These are phyloP conservation scores for Phytophthora niederhauseri DNA, from an alignment of 352 stramenopile species.

Conservation along the genomic window DNA sequence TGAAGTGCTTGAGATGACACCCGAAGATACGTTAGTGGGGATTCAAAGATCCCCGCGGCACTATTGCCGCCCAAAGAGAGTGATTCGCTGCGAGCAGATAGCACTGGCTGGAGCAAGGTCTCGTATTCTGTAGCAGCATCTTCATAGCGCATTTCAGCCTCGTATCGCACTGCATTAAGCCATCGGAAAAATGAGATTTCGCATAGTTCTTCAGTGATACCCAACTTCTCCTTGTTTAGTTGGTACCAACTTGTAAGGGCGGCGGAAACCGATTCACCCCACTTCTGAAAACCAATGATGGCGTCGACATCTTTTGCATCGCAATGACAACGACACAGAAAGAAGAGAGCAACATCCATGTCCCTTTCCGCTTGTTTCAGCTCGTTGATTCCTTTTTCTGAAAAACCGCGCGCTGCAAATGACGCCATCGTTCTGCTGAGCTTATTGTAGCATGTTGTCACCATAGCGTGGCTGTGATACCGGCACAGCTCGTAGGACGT, in stretches of 20 bases:
- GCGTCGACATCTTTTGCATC: slow-evolving; percentile 63
- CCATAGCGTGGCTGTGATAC: slow-evolving; percentile 53
- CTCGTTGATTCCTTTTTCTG: slow-evolving; percentile 32
- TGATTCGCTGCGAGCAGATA: slow-evolving; percentile 7
- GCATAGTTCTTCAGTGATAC: slow-evolving; percentile 17
- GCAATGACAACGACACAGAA: slow-evolving; percentile 45
- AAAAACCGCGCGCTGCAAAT: slow-evolving; percentile 14
- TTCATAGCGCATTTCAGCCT: slow-evolving; percentile 73
- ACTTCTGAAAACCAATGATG: slow-evolving; percentile 53
- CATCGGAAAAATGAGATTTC: slow-evolving; percentile 46
- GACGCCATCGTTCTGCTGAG: slow-evolving; percentile 39
- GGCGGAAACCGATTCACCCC: slow-evolving; percentile 43
- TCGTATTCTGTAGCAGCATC: slow-evolving; percentile 58
- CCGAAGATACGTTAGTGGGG: slow-evolving; percentile 36
- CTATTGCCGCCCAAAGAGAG: neutral
- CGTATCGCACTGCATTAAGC: slow-evolving; percentile 44
- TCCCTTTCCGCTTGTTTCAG: slow-evolving; percentile 43
- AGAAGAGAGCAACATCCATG: slow-evolving; percentile 53
- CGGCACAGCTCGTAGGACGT: slow-evolving; percentile 39
- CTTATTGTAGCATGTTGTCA: slow-evolving; percentile 44
- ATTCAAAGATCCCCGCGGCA: slow-evolving; percentile 31
- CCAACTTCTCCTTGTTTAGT: slow-evolving; percentile 17
- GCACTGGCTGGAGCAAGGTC: slow-evolving; percentile 40
- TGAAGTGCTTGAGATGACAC: slow-evolving; percentile 46
- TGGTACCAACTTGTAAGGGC: slow-evolving; percentile 30